These are phyloP conservation scores for Centella asiatica DNA, from an alignment of 129 eudicot genomes.

Conservation along the genomic window DNA sequence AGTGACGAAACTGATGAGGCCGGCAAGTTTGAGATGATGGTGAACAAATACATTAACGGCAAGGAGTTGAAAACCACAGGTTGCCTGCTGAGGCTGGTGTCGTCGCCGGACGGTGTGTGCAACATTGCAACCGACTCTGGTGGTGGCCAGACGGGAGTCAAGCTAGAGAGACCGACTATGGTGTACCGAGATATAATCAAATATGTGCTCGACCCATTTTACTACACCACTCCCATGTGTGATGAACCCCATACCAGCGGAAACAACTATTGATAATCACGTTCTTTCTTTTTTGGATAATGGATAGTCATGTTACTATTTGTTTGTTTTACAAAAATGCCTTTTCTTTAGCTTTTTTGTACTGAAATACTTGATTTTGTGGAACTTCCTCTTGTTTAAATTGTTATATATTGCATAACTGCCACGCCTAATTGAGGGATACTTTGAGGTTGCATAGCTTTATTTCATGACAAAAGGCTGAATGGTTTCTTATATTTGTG, in stretches of 20 bases:
- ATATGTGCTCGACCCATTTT: slow-evolving; percentile 48
- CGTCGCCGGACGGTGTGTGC: slow-evolving; percentile 71
- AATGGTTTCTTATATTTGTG: too few species aligned
- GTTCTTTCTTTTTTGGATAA: background rate
- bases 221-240: slow-evolving; percentile 79
- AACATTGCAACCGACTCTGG: slow-evolving; percentile 59
- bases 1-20: slow-evolving; percentile 58
- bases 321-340: too few species aligned
- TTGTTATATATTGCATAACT: too few species aligned
- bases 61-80: slow-evolving; percentile 40
- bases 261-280: background rate
- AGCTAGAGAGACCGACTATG: slow-evolving; percentile 53
- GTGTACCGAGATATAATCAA: slow-evolving; percentile 54
- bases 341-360: too few species aligned
- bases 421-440: too few species aligned
- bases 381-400: too few species aligned
- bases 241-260: slow-evolving; percentile 49
- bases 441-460: too few species aligned
- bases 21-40: slow-evolving; percentile 45
- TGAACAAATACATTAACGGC: slow-evolving; percentile 35
- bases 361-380: too few species aligned
- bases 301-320: background rate
- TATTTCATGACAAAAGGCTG: too few species aligned
- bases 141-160: slow-evolving; percentile 64
- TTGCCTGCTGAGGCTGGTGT: slow-evolving; percentile 63